Evolutionary conservation across 768 basidiomycete species (phyloP).

Genomic region (Kwoniella europaea): DNA sequence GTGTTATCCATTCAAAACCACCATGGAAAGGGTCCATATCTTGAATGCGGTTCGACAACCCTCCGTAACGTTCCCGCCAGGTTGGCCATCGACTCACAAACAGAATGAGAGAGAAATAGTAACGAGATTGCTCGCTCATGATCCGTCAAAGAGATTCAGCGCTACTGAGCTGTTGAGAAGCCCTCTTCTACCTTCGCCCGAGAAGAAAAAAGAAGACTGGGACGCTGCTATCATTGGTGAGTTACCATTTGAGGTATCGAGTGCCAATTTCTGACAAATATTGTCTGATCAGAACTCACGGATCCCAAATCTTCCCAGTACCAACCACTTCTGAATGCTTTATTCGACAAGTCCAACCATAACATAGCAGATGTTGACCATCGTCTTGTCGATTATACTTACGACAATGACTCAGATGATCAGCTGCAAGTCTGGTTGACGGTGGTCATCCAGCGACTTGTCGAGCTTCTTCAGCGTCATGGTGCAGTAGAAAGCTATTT

Average conservation of each 20-base stretch:
- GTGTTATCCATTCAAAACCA: slow-evolving; percentile 79
- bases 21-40: slow-evolving; percentile 80
- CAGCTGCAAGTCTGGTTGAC: slow-evolving; percentile 72
- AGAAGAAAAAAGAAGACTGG: slow-evolving; percentile 87
- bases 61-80: slow-evolving; percentile 73
- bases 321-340: slow-evolving; percentile 73
- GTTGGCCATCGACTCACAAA: slow-evolving; percentile 66
- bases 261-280: background rate
- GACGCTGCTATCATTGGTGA: slow-evolving; percentile 74
- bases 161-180: slow-evolving; percentile 84
- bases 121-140: slow-evolving; percentile 77
- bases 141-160: slow-evolving; percentile 75
- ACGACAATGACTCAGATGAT: slow-evolving; percentile 73
- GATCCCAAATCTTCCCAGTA: slow-evolving; percentile 81
- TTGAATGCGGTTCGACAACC: slow-evolving; percentile 78
- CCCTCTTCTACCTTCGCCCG: slow-evolving; percentile 70
- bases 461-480: slow-evolving; percentile 80
- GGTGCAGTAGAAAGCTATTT: slow-evolving; percentile 88
- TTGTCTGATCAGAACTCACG: slow-evolving; percentile 50
- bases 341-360: slow-evolving; percentile 70
- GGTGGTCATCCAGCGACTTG: slow-evolving; percentile 76
- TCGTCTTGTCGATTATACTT: slow-evolving; percentile 71
- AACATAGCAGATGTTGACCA: slow-evolving; percentile 53
- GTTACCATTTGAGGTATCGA: slow-evolving; percentile 41
- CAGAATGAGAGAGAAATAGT: slow-evolving; percentile 75